Evolutionary conservation across 1,139 yeast genomes (phyloP).

Genomic region (Blastobotrys ciferrii): DNA sequence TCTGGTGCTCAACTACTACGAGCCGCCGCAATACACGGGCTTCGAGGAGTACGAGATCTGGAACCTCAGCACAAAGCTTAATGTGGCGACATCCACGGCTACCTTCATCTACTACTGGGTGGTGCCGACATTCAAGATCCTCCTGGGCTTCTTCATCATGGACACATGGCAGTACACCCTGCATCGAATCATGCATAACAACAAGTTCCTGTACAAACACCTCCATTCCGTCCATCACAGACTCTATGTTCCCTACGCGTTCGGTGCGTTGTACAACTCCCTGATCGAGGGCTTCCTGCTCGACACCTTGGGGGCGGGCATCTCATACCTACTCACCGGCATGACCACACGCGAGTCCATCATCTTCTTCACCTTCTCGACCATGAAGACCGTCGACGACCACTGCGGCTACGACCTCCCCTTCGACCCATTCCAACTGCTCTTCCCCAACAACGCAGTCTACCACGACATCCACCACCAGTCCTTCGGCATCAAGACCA

Average conservation of each 20-base stretch:
- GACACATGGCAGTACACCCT: slow-evolving; percentile 93
- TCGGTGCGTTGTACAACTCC: slow-evolving; percentile 92
- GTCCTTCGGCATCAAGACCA: slow-evolving; percentile 88
- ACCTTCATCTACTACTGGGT: slow-evolving; percentile 24
- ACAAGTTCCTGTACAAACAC: slow-evolving; percentile 67
- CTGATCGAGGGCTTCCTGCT: slow-evolving; percentile 89
- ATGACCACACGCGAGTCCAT: slow-evolving; percentile 76
- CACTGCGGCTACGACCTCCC: slow-evolving; percentile 96
- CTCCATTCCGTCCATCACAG: slow-evolving; percentile 95
- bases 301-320: slow-evolving; percentile 89
- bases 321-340: slow-evolving; percentile 63
- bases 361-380: slow-evolving; percentile 76
- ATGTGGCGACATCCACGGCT: slow-evolving; percentile 19
- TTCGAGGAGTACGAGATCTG: slow-evolving; percentile 68
- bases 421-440: slow-evolving; percentile 78
- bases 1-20: slow-evolving; percentile 50
- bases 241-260: slow-evolving; percentile 93
- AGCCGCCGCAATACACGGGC: slow-evolving; percentile 68
- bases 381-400: slow-evolving; percentile 95
- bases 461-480: slow-evolving; percentile 98
- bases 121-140: slow-evolving; percentile 54
- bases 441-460: slow-evolving; percentile 92
- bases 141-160: slow-evolving; percentile 65
- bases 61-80: slow-evolving; percentile 50
- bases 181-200: slow-evolving; percentile 85